A percentile compares a stretch with the other conserved stretches of the same genome.
Evolutionary conservation across 192 early-diverging fungal species (phyloP).

Genomic region (Podila verticillata): DNA sequence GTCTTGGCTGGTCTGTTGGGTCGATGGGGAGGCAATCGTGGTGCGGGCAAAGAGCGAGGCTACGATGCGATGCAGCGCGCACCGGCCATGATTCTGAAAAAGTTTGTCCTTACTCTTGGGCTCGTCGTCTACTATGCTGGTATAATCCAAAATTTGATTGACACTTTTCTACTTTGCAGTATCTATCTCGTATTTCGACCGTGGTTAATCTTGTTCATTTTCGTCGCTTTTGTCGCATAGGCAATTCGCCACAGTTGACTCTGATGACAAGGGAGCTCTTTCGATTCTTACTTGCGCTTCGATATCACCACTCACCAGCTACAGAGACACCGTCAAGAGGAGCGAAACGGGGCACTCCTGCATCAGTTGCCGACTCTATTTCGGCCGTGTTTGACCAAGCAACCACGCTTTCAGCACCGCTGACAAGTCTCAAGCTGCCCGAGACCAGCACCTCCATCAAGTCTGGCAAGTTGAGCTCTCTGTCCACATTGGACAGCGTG

Average conservation of each 20-base stretch:
- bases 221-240: background rate
- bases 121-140: conserved; percentile 35
- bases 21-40: conserved; percentile 51
- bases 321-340: background rate
- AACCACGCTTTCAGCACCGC: conserved; percentile 5
- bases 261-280: conserved; percentile 38
- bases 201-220: background rate
- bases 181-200: background rate
- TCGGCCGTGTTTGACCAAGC: background rate
- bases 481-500: background rate
- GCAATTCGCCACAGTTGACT: conserved; percentile 35
- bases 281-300: conserved; percentile 31
- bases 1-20: conserved; percentile 39
- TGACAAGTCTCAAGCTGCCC: conserved; percentile 34
- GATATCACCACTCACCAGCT: conserved; percentile 26
- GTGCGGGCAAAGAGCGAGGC: conserved; percentile 37
- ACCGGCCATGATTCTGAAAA: conserved; percentile 28
- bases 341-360: background rate
- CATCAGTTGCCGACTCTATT: background rate
- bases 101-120: conserved; percentile 37
- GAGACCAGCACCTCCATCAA: background rate
- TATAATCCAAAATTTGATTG: background rate
- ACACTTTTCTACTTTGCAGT: background rate
- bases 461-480: background rate
- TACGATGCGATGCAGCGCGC: conserved; percentile 40